These are phyloP conservation scores for Rubia yunnanensis DNA, from an alignment of 257 asterid species.

Conservation along the genomic window DNA sequence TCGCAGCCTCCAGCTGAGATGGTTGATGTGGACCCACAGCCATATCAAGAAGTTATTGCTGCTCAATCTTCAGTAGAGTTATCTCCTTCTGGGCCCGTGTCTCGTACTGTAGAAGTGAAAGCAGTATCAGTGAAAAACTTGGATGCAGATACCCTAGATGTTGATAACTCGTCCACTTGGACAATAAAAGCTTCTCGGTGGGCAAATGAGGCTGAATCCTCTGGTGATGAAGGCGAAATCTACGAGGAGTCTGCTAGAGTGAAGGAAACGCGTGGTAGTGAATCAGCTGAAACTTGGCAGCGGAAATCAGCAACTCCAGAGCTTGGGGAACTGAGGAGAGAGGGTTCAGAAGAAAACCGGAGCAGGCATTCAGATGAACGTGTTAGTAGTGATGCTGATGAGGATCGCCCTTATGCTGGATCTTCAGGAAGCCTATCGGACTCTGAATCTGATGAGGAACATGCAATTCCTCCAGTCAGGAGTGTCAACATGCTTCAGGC, in stretches of 20 bases:
- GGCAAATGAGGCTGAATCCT: conserved; percentile 67
- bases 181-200: conserved; percentile 72
- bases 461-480: conserved; percentile 39
- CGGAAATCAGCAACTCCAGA: conserved; percentile 50
- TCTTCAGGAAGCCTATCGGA: conserved; percentile 41
- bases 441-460: conserved; percentile 47
- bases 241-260: conserved; percentile 32
- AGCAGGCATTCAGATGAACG: conserved; percentile 53
- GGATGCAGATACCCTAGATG: conserved; percentile 25
- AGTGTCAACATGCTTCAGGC: conserved; percentile 85
- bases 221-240: conserved; percentile 70
- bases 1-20: conserved; percentile 27
- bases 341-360: conserved; percentile 40
- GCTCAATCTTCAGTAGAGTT: conserved; percentile 26
- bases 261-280: conserved; percentile 34
- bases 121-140: conserved; percentile 19
- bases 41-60: conserved; percentile 3
- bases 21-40: conserved; percentile 10
- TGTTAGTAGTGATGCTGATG: conserved; percentile 53
- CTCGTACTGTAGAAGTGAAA: conserved; percentile 12
- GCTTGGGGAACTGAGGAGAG: conserved; percentile 46
- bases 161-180: conserved; percentile 35
- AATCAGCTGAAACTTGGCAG: conserved; percentile 33
- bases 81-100: conserved; percentile 19
- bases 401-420: conserved; percentile 27